phyloP scores from a whole-genome alignment of 768 basidiomycete species.

The Pluteus cervinus region DNA sequence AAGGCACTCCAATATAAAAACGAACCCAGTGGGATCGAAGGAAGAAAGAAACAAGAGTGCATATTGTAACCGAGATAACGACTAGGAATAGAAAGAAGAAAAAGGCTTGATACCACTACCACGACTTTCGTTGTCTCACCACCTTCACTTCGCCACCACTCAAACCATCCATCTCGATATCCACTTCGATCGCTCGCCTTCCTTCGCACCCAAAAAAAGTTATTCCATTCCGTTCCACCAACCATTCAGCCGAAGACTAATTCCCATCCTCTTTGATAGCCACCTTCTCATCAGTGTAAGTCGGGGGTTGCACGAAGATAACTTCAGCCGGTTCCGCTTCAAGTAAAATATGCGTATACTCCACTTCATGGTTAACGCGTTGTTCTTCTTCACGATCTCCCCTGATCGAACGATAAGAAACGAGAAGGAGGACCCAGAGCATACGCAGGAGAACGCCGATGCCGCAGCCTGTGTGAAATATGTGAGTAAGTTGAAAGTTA shows the following conservation, averaged over 20 bases:
- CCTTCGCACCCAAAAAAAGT: no score
- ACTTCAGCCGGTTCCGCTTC: slow-evolving; percentile 42
- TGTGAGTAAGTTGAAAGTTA: slow-evolving; percentile 1
- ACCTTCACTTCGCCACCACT: no score
- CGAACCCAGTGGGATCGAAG: no score
- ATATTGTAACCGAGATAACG: no score
- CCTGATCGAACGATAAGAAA: slow-evolving; percentile 51
- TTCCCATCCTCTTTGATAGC: slow-evolving; percentile 14
- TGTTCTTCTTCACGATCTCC: slow-evolving; percentile 35
- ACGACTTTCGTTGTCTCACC: no score
- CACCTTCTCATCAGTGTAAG: slow-evolving; percentile 55
- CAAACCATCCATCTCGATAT: slow-evolving; percentile 8
- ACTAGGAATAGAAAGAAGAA: no score
- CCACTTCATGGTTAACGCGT: no score
- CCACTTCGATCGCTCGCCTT: slow-evolving; percentile 6
- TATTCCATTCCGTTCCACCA: no score
- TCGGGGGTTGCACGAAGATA: slow-evolving; percentile 45
- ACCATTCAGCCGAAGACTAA: no score
- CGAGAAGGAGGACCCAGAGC: slow-evolving; percentile 66
- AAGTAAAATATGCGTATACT: slow-evolving; percentile 30
- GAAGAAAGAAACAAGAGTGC: no score
- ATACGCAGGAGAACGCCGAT: slow-evolving; percentile 79
- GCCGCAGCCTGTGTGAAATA: slow-evolving; percentile 55
- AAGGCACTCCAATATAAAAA: no score
- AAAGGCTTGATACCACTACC: no score